A percentile compares a stretch with the other conserved stretches of the same genome.
These are phyloP conservation scores for Xylariaceae sp. DNA, from an alignment of 2,329 filamentous ascomycete genomes.

Conservation along the genomic window DNA sequence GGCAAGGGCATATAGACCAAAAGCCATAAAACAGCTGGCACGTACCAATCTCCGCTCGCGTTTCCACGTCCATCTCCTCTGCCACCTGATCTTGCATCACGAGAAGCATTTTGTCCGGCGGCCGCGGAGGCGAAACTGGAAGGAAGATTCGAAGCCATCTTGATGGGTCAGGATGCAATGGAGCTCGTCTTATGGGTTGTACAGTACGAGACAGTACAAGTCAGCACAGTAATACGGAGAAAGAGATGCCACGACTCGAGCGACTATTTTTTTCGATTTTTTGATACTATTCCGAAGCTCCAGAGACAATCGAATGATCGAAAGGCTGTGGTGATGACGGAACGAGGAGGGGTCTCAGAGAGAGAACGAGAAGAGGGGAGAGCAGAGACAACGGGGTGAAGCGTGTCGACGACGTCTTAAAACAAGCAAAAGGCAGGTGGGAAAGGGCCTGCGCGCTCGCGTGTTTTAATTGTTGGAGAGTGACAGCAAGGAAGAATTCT, in stretches of 20 bases:
- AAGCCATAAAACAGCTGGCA: slow-evolving; percentile 22
- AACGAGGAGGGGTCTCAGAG: background rate
- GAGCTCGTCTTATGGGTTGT: slow-evolving; percentile 5
- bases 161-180: slow-evolving; percentile 16
- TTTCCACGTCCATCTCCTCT: slow-evolving; percentile 52
- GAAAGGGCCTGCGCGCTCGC: slow-evolving; percentile 11
- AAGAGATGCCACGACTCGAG: background rate
- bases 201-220: slow-evolving; percentile 2
- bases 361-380: background rate
- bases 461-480: background rate
- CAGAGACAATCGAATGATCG: slow-evolving; percentile 9
- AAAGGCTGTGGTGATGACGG: slow-evolving; percentile 8
- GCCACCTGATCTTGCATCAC: slow-evolving; percentile 52
- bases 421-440: slow-evolving; percentile 2
- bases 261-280: background rate
- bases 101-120: slow-evolving; percentile 64
- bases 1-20: background rate
- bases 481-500: background rate
- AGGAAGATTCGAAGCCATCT: slow-evolving; percentile 68
- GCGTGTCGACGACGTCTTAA: slow-evolving; percentile 5
- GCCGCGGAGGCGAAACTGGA: slow-evolving; percentile 82
- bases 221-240: slow-evolving; percentile 4
- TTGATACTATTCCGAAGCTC: slow-evolving; percentile 8
- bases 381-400: background rate
- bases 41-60: slow-evolving; percentile 68